Conservation (phyloP, 768 basidiomycete genomes). For the Leccinellum luteum region DNA sequence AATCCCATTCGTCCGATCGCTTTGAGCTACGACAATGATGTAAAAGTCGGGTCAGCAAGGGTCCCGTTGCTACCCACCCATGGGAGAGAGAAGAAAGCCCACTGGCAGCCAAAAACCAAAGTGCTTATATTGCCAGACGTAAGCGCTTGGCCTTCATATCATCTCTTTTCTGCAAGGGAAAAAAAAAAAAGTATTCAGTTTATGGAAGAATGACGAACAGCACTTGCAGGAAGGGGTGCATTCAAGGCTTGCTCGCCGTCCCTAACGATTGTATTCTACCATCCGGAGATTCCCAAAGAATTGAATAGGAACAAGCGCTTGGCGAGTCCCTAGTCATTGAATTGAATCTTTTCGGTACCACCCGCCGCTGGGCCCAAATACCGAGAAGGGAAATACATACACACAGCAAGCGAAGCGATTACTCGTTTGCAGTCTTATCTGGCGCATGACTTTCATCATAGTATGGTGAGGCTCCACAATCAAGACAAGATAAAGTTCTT, state of each 20-base stretch:
- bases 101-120: constrained; percentile 5
- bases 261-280: constrained; percentile 7
- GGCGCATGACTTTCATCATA: not conserved
- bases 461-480: not conserved
- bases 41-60: constrained; percentile 10
- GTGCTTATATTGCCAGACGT: constrained; percentile 22
- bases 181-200: not conserved
- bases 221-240: constrained; percentile 10
- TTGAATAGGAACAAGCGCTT: constrained; percentile 1
- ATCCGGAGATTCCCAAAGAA: constrained; percentile 9
- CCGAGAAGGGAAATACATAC: not conserved
- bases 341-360: constrained; percentile 1
- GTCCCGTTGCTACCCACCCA: constrained; percentile 1
- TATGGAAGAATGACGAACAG: constrained; percentile 12
- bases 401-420: not conserved
- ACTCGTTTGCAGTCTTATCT: not conserved
- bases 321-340: not conserved
- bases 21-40: constrained; percentile 5
- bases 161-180: not conserved
- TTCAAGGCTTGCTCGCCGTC: constrained; percentile 3
- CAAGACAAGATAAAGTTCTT: not conserved
- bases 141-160: constrained; percentile 1
- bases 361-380: not conserved
- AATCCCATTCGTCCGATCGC: not conserved
- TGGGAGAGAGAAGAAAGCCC: not conserved